Evolutionary conservation across 768 basidiomycete species (phyloP).

Genomic region (Mycena chlorophos): DNA sequence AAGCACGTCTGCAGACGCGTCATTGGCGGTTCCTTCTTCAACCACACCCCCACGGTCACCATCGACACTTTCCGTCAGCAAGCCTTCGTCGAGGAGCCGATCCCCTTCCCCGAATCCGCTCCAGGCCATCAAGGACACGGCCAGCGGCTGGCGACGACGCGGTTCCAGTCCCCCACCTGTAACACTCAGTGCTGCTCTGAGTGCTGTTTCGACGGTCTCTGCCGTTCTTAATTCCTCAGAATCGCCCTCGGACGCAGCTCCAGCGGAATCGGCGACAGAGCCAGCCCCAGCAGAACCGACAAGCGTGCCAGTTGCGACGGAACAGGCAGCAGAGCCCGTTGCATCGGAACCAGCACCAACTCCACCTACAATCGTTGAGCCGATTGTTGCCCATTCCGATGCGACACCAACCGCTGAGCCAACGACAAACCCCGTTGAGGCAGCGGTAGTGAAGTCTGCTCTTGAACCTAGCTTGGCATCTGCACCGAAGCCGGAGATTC

Average conservation of each 20-base stretch:
- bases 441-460: background rate
- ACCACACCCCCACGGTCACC: slow-evolving; percentile 31
- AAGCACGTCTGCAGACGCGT: no score
- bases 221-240: slow-evolving; percentile 36
- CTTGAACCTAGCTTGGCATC: background rate
- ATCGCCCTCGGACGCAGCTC: no score
- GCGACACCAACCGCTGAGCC: background rate
- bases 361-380: slow-evolving; percentile 1
- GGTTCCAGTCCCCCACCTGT: slow-evolving; percentile 42
- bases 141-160: slow-evolving; percentile 32
- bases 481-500: background rate
- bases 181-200: slow-evolving; percentile 46
- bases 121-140: slow-evolving; percentile 30
- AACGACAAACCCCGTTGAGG: background rate
- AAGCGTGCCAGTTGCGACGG: no score
- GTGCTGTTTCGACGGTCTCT: slow-evolving; percentile 47
- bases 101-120: slow-evolving; percentile 31
- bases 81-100: slow-evolving; percentile 39
- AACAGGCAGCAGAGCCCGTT: no score
- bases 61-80: slow-evolving; percentile 27
- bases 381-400: background rate
- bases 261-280: no score
- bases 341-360: background rate
- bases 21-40: slow-evolving; percentile 23
- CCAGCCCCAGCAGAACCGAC: no score